Base-by-base conservation (phyloP, 1,284 basidiomycete species). In the Austropuccinia psidii region DNA sequence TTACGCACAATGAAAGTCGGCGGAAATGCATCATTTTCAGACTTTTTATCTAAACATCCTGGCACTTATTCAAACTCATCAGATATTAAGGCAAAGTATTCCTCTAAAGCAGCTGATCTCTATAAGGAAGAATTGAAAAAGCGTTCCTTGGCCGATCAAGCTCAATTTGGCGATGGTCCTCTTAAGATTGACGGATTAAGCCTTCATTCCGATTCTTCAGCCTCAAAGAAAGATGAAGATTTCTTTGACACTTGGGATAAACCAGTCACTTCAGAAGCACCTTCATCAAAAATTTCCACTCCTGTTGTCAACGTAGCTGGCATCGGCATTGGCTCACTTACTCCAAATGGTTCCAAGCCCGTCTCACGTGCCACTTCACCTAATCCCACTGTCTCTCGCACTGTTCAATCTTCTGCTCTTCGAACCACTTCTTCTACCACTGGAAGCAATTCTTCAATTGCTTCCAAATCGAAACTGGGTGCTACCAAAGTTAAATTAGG, bases 181-280 rank as follows among this genome's bases (percentile, higher is more conserved):
- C 88, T 94, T 62, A 82, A 87, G 67, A 85, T 94, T 43, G 93
- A 95, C 37, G 93, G 93, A 17, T 83, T 87, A 39, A 78, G 83
- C 7, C 87, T 87, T 19, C 78, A 69, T 11, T 69, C 74, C 19
- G 65, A 64, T 24, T 78, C 79, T 24, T 79, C 83, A 0, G 84
- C 84, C 52, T 83, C 83, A 11, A 87, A 85, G 1, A 90, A 90
- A 27, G 77, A 78, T 17, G 91, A 92, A 64, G 94, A 98, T 81
- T 98, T 98, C 81, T 98, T 98, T 83, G 88, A 91, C 68, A 89
- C 90, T 39, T 98, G 94, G 93, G 93, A 95, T 77, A 93, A 94
- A 80, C 88, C 90, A n/a, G n/a, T n/a, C 1, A 82, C 78, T 0
- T 57, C 78, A n/a, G n/a, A 0, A 70, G 85, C 13, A 83, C 85